phyloP scores from a whole-genome alignment of 108 stramenopile genomes.

The Nannochloropsis salina region DNA sequence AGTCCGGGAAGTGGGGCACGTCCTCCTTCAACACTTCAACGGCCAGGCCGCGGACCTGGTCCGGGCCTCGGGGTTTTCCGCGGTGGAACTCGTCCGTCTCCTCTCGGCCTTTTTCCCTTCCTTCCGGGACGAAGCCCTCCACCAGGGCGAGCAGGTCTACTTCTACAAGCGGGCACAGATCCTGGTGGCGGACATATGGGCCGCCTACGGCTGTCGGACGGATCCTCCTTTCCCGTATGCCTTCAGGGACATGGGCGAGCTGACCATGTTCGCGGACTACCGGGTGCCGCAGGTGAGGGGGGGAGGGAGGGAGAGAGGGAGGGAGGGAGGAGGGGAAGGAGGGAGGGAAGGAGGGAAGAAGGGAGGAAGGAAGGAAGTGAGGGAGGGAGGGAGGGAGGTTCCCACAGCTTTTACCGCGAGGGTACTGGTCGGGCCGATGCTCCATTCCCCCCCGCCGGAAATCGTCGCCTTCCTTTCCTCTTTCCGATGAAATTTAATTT shows the following conservation, averaged over 20 bases:
- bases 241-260: conserved; percentile 50
- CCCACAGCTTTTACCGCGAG: no score
- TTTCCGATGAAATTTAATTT: neutral
- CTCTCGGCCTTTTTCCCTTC: conserved; percentile 48
- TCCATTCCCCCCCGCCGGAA: no score
- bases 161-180: conserved; percentile 63
- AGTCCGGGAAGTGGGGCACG: conserved; percentile 49
- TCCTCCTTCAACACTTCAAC: conserved; percentile 47
- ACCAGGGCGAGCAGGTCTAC: conserved; percentile 50
- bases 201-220: conserved; percentile 46
- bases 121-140: conserved; percentile 55
- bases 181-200: conserved; percentile 57
- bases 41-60: conserved; percentile 34
- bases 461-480: no score
- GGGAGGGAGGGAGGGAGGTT: no score
- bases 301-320: conserved; percentile 20
- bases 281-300: conserved; percentile 50
- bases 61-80: conserved; percentile 12
- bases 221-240: conserved; percentile 24
- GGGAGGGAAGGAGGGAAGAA: neutral
- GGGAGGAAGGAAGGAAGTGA: no score
- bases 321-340: neutral
- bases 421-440: no score
- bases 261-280: conserved; percentile 63
- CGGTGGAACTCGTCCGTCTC: conserved; percentile 50